Evolutionary conservation across 2,329 filamentous ascomycete species (phyloP), one percentile per base, ranked within the genome.

Genomic region (Cladosporium austrohemisphaericum): DNA sequence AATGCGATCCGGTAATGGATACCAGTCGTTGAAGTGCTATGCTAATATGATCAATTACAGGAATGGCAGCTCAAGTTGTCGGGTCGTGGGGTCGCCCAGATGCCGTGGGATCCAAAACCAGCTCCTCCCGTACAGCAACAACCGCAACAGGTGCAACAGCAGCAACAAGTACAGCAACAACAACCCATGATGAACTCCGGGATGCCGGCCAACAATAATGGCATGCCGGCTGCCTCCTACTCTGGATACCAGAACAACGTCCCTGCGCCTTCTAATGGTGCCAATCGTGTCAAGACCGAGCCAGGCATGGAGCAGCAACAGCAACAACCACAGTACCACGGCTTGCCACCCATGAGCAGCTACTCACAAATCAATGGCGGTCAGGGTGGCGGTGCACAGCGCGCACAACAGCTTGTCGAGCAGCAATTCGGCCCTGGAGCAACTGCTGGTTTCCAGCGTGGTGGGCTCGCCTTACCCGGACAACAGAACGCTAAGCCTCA

Each of bases 51-150:
- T 4, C n/a, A 14, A 9, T 19, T 5, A 45, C 66, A 97, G 91
- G 88, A 85, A 72, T 98, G 93, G 93, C 91, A 97, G 76, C 78
- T 84, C 61, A 96, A 94, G 71, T 78, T 98, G 28, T 86, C 91
- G 1, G 82, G 83, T 59, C 83, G 94, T 57, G 83, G 86, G 57
- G 85, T 97, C 54, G 93, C 93, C 52, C 76, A 81, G 50, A 96
- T 97, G 67, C 92, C 93, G 9, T 98, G 93, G 93, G 93, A 98
- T 65, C 92, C 93, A 35, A 84, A 86, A 65, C 85, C 86, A 41
- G 84, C 86, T 45, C 78, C 80, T 44, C 74, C 61, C 7, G 44
- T 29, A n/a, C 40, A 19, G 32, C 44, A 37, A 20, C 44, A 38
- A 16, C 43, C 23, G 23, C 44, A 23, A 16, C 44, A 29, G 13